These are phyloP conservation scores for Austroboletus novae-zelandiae DNA, from an alignment of 1,284 basidiomycete genomes.

Conservation along the genomic window DNA sequence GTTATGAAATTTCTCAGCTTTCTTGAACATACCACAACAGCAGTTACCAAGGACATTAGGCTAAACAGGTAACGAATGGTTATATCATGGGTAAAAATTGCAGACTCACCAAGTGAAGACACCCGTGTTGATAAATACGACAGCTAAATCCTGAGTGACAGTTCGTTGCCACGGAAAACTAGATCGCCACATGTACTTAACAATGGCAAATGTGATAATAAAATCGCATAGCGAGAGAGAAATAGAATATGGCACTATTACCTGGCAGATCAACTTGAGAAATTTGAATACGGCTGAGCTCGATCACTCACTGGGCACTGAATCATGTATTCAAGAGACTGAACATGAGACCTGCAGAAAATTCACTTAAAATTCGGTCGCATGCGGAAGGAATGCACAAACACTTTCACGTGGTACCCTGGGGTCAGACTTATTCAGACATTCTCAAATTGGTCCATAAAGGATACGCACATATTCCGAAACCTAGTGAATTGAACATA, in stretches of 20 bases:
- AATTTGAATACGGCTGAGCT: neutral
- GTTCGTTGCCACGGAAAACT: constrained; percentile 8
- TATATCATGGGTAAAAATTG: too few species aligned
- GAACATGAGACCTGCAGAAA: neutral
- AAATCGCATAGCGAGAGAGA: neutral
- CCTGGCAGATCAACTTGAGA: neutral
- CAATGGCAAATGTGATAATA: constrained; percentile 6
- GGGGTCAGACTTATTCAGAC: neutral
- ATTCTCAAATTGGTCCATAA: neutral
- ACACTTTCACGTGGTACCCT: constrained; percentile 4
- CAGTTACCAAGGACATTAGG: neutral
- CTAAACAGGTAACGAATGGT: neutral
- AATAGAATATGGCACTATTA: neutral
- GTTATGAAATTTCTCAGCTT: neutral
- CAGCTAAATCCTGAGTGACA: constrained; percentile 12
- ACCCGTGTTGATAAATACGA: constrained; percentile 13
- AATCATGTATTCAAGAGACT: constrained; percentile 3
- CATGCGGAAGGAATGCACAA: neutral
- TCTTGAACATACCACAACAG: constrained; percentile 9
- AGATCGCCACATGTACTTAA: constrained; percentile 17
- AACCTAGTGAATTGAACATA: neutral
- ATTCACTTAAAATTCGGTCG: neutral
- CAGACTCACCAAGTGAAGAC: constrained; percentile 11
- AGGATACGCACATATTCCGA: constrained; percentile 5
- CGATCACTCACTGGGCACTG: neutral